These are phyloP conservation scores for Rhizophagus prolifer DNA, from an alignment of 192 early-diverging fungal genomes.

Conservation along the genomic window DNA sequence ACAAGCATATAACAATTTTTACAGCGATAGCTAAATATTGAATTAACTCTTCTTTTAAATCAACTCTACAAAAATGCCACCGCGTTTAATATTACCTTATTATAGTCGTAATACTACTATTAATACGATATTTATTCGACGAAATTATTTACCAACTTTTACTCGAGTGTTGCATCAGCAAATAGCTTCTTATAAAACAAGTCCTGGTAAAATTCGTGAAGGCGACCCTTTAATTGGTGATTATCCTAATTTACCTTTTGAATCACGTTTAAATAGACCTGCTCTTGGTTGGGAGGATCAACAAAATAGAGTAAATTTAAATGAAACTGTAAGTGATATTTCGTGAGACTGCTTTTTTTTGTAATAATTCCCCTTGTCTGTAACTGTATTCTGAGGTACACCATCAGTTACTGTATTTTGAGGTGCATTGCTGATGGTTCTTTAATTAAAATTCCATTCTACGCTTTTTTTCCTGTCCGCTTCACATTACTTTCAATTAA, in stretches of 20 bases:
- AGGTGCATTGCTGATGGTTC: no score
- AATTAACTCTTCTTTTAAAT: no score
- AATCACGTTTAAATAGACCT: not conserved
- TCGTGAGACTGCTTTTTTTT: no score
- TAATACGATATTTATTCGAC: not conserved
- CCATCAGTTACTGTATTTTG: no score
- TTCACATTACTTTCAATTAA: not conserved
- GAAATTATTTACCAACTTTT: not conserved
- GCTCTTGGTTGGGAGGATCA: slow-evolving; percentile 10
- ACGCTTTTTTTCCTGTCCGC: not conserved
- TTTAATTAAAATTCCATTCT: not conserved
- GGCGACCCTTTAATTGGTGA: slow-evolving; percentile 12
- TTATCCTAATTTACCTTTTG: slow-evolving; percentile 22
- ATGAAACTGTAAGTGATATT: not conserved
- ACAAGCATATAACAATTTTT: no score
- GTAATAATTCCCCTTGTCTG: no score
- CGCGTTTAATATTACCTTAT: not conserved
- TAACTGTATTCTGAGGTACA: no score
- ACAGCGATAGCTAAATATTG: no score
- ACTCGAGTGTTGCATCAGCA: not conserved
- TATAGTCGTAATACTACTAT: not conserved
- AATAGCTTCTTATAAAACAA: not conserved
- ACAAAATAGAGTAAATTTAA: slow-evolving; percentile 8
- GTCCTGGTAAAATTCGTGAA: not conserved
- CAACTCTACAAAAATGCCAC: not conserved